Evolutionary conservation across 2,329 filamentous ascomycete genomes (phyloP).

Genomic region (Hypocrella siamensis): DNA sequence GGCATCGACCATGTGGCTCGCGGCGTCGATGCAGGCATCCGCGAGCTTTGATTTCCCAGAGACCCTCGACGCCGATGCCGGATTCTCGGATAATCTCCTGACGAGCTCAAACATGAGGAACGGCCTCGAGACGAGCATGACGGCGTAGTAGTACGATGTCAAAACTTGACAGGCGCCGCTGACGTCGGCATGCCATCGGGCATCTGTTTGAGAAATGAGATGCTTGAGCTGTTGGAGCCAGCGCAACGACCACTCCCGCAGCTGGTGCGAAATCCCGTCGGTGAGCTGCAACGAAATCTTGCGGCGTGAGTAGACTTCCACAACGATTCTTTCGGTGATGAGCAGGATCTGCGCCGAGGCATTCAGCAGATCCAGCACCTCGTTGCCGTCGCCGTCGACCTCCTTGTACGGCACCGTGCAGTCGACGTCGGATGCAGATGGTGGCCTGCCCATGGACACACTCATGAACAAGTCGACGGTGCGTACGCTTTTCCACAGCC

Average conservation of each 20-base stretch:
- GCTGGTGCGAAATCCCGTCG: constrained; percentile 34
- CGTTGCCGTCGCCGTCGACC: constrained; percentile 18
- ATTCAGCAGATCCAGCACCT: constrained; percentile 29
- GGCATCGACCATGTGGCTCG: constrained; percentile 35
- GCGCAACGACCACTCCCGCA: constrained; percentile 32
- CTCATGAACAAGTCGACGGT: constrained; percentile 36
- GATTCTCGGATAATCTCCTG: constrained; percentile 23
- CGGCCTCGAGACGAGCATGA: constrained; percentile 39
- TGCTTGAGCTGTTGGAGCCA: constrained; percentile 31
- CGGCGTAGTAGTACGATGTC: constrained; percentile 38
- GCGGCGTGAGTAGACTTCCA: constrained; percentile 35
- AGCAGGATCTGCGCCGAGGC: constrained; percentile 36
- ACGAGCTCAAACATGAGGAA: constrained; percentile 41
- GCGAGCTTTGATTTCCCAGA: constrained; percentile 32
- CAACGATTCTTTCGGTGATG: constrained; percentile 32
- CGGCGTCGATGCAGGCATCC: constrained; percentile 39
- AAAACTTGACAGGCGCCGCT: constrained; percentile 35
- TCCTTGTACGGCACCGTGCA: constrained; percentile 33
- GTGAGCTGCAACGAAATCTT: constrained; percentile 37
- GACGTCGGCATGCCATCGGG: constrained; percentile 13
- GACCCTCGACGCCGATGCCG: constrained; percentile 6
- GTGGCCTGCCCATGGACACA: constrained; percentile 37
- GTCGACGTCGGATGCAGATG: constrained; percentile 36
- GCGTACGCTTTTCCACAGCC: constrained; percentile 37
- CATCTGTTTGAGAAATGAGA: constrained; percentile 12